Evolutionary conservation across 163 green algal genomes (phyloP).

Genomic region (Prototheca wickerhamii): DNA sequence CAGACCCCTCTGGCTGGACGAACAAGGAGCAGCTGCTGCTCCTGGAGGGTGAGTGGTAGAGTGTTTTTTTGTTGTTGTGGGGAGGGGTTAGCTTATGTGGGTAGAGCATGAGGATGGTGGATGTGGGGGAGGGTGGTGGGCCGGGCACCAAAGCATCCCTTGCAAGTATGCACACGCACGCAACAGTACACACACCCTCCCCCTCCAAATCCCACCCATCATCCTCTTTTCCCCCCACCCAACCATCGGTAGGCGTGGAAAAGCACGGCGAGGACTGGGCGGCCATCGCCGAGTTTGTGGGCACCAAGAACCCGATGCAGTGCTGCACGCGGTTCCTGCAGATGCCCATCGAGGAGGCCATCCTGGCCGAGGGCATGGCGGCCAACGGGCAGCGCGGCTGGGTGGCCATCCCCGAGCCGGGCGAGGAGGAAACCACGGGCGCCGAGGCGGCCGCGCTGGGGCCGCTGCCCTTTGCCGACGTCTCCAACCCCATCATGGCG

Average conservation of each 20-base stretch:
- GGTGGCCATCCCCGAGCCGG: conserved; percentile 15
- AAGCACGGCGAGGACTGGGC: conserved; percentile 78
- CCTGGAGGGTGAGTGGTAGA: conserved; percentile 44
- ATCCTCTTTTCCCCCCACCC: too few relatives aligned
- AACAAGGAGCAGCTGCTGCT: conserved; percentile 83
- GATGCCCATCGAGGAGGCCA: conserved; percentile 81
- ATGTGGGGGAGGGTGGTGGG: too few relatives aligned
- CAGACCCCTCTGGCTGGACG: conserved; percentile 53
- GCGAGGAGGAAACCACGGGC: conserved; percentile 8
- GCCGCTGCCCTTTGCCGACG: conserved; percentile 66
- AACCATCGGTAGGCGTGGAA: conserved; percentile 61
- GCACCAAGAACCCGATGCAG: conserved; percentile 55
- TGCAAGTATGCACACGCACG: too few relatives aligned
- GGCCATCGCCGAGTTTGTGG: conserved; percentile 78
- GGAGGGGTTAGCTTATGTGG: too few relatives aligned
- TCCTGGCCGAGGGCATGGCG: conserved; percentile 36
- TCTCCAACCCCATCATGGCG: conserved; percentile 73
- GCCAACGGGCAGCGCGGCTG: neutral
- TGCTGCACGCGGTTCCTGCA: conserved; percentile 71
- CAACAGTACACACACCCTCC: too few relatives aligned
- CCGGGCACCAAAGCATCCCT: too few relatives aligned
- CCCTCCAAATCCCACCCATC: too few relatives aligned
- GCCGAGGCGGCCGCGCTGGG: neutral
- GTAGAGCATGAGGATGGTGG: too few relatives aligned
- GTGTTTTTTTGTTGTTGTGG: too few relatives aligned